phyloP scores from a whole-genome alignment of 2,329 filamentous ascomycete genomes.

The Penicillium sp. region DNA sequence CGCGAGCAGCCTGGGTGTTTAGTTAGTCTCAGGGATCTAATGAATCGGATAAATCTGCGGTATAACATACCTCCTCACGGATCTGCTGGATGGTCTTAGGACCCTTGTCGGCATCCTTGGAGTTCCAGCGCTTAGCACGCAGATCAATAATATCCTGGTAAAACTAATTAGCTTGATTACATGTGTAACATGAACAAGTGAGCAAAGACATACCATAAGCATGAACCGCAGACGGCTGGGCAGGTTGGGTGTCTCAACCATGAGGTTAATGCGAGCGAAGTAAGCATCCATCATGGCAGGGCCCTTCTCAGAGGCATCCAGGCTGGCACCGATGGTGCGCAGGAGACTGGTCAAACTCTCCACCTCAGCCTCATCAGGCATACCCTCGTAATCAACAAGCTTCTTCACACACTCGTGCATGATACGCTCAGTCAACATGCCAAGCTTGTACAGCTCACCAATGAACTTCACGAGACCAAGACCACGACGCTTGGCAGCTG shows the following conservation, averaged over 20 bases:
- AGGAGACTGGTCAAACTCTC: constrained; percentile 94
- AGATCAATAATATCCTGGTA: constrained; percentile 77
- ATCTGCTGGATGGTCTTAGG: constrained; percentile 96
- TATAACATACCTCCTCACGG: constrained; percentile 66
- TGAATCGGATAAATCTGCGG: constrained; percentile 1
- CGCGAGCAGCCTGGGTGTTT: constrained; percentile 60
- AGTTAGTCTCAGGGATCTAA: constrained; percentile 9
- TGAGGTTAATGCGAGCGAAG: constrained; percentile 82
- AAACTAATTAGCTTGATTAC: constrained; percentile 8
- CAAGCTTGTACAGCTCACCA: constrained; percentile 96
- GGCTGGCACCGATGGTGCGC: constrained; percentile 83
- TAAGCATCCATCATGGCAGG: constrained; percentile 87
- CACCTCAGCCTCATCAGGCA: constrained; percentile 92
- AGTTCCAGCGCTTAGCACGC: constrained; percentile 72
- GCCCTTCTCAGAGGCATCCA: constrained; percentile 81
- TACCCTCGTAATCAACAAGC: constrained; percentile 89
- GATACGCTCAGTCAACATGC: constrained; percentile 97
- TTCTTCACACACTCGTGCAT: constrained; percentile 99
- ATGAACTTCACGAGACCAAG: constrained; percentile 99
- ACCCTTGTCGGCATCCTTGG: constrained; percentile 89
- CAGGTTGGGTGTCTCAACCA: constrained; percentile 76
- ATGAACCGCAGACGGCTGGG: constrained; percentile 92
- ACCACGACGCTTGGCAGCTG: constrained; percentile 92
- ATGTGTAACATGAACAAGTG: too few species aligned
- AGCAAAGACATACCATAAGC: constrained; percentile 63